These are phyloP conservation scores for Corylus avellana DNA, from an alignment of 306 rosid genomes.

Conservation along the genomic window DNA sequence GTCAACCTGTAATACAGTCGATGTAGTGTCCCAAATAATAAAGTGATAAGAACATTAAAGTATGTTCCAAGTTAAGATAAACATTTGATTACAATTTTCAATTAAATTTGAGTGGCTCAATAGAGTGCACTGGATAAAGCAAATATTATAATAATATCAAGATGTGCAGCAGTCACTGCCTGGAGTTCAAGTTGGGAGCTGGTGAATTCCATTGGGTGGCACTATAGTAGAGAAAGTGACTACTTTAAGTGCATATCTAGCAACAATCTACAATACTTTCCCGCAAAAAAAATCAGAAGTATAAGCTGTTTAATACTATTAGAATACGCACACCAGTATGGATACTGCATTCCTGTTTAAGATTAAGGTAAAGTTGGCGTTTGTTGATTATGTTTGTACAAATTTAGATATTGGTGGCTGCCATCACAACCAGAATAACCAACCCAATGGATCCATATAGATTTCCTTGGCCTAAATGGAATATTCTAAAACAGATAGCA, in stretches of 20 bases:
- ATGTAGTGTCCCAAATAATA: background rate
- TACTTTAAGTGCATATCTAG: background rate
- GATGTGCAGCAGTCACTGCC: background rate
- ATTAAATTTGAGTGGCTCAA: background rate
- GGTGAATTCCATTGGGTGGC: background rate
- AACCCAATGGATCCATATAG: background rate
- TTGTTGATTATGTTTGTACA: background rate
- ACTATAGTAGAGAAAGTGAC: background rate
- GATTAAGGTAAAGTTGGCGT: background rate
- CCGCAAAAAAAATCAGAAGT: background rate
- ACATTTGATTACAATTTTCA: background rate
- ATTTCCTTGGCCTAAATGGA: background rate
- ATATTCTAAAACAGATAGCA: background rate
- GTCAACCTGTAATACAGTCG: background rate
- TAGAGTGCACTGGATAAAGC: background rate
- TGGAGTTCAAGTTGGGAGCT: background rate
- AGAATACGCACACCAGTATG: background rate
- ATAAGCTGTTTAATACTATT: background rate
- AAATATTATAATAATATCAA: background rate
- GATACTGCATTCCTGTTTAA: background rate
- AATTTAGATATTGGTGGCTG: background rate
- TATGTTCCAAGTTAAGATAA: background rate
- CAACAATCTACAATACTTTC: background rate
- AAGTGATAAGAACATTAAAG: background rate
- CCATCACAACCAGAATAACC: background rate